Conservation (phyloP, 768 basidiomycete species). For the Tricholoma sp. region DNA sequence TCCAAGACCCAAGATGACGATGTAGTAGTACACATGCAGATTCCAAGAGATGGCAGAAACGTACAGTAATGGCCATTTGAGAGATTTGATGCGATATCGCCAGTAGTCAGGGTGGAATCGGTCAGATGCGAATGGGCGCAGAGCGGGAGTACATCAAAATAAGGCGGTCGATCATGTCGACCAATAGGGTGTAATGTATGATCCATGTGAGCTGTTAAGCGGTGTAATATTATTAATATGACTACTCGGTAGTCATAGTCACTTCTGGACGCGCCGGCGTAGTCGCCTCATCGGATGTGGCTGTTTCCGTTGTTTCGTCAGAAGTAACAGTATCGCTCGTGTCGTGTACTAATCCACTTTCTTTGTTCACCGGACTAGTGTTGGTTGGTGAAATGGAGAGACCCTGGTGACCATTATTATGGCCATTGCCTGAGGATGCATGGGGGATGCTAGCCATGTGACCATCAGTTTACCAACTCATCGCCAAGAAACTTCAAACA, state of each 20-base stretch:
- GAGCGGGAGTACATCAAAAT: slow-evolving; percentile 9
- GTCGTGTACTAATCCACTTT: slow-evolving; percentile 45
- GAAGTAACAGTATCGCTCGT: slow-evolving; percentile 26
- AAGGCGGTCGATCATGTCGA: slow-evolving; percentile 9
- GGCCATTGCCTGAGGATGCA: slow-evolving; percentile 57
- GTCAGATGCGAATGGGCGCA: slow-evolving; percentile 15
- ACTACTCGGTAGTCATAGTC: slow-evolving; percentile 11
- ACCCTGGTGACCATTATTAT: slow-evolving; percentile 46
- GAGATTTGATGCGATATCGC: slow-evolving; percentile 16
- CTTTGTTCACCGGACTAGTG: slow-evolving; percentile 60
- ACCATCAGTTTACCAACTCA: not conserved
- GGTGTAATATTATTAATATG: not conserved
- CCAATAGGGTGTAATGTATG: slow-evolving; percentile 13
- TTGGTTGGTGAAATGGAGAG: slow-evolving; percentile 76
- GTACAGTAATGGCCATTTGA: slow-evolving; percentile 23
- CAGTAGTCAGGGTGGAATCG: slow-evolving; percentile 17
- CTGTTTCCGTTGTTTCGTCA: slow-evolving; percentile 16
- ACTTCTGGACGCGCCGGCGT: not conserved
- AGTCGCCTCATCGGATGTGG: not conserved
- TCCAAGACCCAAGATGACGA: slow-evolving; percentile 14
- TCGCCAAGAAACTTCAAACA: slow-evolving; percentile 22
- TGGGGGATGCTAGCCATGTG: slow-evolving; percentile 73
- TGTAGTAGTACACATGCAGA: slow-evolving; percentile 29
- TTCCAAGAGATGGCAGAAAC: slow-evolving; percentile 32
- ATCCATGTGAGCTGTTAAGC: slow-evolving; percentile 8